Conservation (phyloP, 2,329 filamentous ascomycete species). For the Pleoardoris graminearum region DNA sequence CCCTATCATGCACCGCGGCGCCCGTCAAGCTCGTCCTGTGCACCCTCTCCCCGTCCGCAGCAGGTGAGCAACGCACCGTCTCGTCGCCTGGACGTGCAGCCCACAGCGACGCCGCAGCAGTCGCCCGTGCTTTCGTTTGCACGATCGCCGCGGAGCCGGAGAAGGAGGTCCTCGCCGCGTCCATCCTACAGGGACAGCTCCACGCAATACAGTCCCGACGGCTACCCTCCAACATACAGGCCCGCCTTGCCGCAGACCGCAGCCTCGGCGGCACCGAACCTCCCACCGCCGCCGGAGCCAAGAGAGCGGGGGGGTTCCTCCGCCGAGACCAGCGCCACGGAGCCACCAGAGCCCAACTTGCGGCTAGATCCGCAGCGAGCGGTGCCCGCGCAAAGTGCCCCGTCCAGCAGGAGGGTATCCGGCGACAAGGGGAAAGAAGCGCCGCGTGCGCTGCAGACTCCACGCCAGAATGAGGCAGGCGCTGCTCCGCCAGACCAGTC, state of each 20-base stretch:
- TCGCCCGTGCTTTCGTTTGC: conserved; percentile 29
- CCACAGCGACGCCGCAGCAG: conserved; percentile 25
- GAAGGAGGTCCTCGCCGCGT: too few relatives aligned
- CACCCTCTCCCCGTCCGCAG: conserved; percentile 42
- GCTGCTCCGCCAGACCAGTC: conserved; percentile 18
- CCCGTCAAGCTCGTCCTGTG: conserved; percentile 33
- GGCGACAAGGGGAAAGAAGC: too few relatives aligned
- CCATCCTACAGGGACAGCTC: conserved; percentile 56
- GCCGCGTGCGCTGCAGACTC: too few relatives aligned
- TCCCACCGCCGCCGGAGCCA: conserved; percentile 20
- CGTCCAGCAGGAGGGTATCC: conserved; percentile 13
- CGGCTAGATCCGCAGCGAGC: conserved; percentile 39
- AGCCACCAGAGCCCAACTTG: conserved; percentile 41
- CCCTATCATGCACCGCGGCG: conserved; percentile 41
- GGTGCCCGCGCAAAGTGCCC: conserved; percentile 24
- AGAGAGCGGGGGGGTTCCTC: conserved; percentile 40
- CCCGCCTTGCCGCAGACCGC: conserved; percentile 15
- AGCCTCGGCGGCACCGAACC: conserved; percentile 11
- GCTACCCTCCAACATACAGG: conserved; percentile 50
- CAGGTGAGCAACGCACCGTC: conserved; percentile 32
- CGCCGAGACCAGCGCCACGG: conserved; percentile 36
- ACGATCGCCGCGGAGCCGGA: conserved; percentile 32
- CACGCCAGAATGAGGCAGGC: conserved; percentile 22
- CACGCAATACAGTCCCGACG: conserved; percentile 60
- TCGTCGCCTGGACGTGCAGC: conserved; percentile 34